These are phyloP conservation scores for Abrus precatorius DNA, from an alignment of 306 rosid species.

Conservation along the genomic window DNA sequence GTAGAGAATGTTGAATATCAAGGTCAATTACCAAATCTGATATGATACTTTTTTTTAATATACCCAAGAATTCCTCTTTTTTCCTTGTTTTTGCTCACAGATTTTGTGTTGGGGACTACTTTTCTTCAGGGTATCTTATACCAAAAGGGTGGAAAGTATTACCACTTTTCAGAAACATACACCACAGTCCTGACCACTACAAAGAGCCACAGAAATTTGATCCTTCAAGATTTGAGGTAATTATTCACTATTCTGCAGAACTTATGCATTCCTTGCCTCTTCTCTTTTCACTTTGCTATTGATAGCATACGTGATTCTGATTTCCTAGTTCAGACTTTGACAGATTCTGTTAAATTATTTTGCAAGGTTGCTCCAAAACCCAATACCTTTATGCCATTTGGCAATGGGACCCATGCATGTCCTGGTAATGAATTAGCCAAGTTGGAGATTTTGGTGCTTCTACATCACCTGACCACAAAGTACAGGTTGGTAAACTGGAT, in stretches of 20 bases:
- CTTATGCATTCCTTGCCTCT: constrained; percentile 45
- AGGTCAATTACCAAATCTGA: constrained; percentile 57
- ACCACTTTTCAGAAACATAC: constrained; percentile 94
- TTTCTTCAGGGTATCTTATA: constrained; percentile 75
- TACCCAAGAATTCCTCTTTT: neutral
- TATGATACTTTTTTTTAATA: neutral
- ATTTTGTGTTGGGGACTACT: constrained; percentile 5
- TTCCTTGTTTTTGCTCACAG: constrained; percentile 2
- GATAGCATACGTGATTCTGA: neutral
- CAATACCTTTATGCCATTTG: constrained; percentile 93
- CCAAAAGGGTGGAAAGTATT: constrained; percentile 98
- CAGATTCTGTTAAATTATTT: constrained; percentile 33
- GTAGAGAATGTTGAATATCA: constrained; percentile 86
- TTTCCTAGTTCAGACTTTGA: constrained; percentile 3
- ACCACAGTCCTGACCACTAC: constrained; percentile 79
- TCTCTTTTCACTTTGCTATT: constrained; percentile 12
- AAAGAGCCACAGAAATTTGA: constrained; percentile 85
- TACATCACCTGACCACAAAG: constrained; percentile 87
- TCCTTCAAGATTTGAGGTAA: constrained; percentile 94
- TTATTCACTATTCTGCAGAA: constrained; percentile 39
- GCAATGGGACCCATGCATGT: constrained; percentile 89
- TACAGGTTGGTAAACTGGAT: constrained; percentile 66
- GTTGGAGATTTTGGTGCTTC: constrained; percentile 82
- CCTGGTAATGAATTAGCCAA: constrained; percentile 98
- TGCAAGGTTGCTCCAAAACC: constrained; percentile 81